Evolutionary conservation across 2,329 filamentous ascomycete species (phyloP).

Genomic region (Hymenoscyphus albidus): DNA sequence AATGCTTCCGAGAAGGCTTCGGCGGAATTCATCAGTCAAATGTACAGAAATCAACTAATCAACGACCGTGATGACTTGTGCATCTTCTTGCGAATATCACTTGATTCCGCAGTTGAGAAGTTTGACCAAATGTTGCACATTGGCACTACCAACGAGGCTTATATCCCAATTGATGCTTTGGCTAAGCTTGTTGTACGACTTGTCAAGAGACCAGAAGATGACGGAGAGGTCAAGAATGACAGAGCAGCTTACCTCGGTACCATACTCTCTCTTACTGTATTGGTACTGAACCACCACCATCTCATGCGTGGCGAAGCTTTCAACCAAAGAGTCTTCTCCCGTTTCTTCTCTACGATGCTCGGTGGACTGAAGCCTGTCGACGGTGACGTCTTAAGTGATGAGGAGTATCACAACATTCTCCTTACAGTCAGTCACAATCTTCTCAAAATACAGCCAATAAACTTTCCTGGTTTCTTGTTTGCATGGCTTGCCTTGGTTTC

Average conservation of each 20-base stretch:
- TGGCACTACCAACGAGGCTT: conserved; percentile 54
- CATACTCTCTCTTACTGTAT: conserved; percentile 69
- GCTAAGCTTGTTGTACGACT: conserved; percentile 76
- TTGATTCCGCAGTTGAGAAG: conserved; percentile 73
- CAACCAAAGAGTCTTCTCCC: conserved; percentile 87
- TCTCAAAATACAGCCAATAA: conserved; percentile 67
- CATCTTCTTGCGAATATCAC: conserved; percentile 73
- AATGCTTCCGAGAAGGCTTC: conserved; percentile 69
- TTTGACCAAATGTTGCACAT: conserved; percentile 68
- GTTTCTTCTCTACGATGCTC: conserved; percentile 79
- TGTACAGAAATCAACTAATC: conserved; percentile 72
- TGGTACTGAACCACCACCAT: conserved; percentile 84
- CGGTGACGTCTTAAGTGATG: conserved; percentile 54
- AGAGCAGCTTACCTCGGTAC: conserved; percentile 73
- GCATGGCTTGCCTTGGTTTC: conserved; percentile 79
- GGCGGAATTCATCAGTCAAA: conserved; percentile 75
- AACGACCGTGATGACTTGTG: conserved; percentile 71
- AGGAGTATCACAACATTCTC: conserved; percentile 66
- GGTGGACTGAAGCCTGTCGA: conserved; percentile 64
- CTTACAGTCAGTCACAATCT: conserved; percentile 69
- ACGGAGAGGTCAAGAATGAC: conserved; percentile 54
- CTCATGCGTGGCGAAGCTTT: conserved; percentile 75
- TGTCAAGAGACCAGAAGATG: conserved; percentile 63
- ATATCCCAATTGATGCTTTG: conserved; percentile 69
- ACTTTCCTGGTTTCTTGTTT: conserved; percentile 79